Percentiles rank a stretch among this genome's conserved stretches.
Conservation (phyloP, 140 eudicot genomes). For the Bidens hawaiensis region DNA sequence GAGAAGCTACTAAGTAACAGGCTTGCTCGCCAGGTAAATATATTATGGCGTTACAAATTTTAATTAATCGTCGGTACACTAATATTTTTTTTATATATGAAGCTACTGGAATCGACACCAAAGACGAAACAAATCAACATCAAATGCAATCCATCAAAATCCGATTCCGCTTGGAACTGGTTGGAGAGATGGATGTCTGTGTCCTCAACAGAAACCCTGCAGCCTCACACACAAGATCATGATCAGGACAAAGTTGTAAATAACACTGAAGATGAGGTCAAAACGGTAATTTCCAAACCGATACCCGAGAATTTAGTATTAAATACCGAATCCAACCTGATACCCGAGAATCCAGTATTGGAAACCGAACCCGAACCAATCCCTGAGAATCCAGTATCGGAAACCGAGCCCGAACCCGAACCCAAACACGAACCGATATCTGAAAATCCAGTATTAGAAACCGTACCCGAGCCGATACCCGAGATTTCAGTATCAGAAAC, state of each 20-base stretch:
- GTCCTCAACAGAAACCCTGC: constrained; percentile 41
- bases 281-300: constrained; percentile 19
- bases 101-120: constrained; percentile 77
- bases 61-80: neutral
- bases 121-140: constrained; percentile 55
- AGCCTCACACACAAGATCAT: constrained; percentile 25
- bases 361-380: constrained; percentile 21
- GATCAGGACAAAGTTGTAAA: constrained; percentile 25
- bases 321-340: constrained; percentile 21
- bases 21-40: constrained; percentile 83
- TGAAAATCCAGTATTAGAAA: constrained; percentile 34
- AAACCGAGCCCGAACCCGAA: constrained; percentile 22
- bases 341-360: constrained; percentile 16
- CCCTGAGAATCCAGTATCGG: constrained; percentile 21
- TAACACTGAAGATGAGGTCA: constrained; percentile 19
- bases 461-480: constrained; percentile 4
- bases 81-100: neutral
- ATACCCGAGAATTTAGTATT: constrained; percentile 22
- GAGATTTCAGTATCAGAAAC: constrained; percentile 8
- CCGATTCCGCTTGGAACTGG: constrained; percentile 94
- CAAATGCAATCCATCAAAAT: constrained; percentile 64
- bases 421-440: too few relatives aligned
- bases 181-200: constrained; percentile 91
- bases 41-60: neutral
- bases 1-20: constrained; percentile 71